Evolutionary conservation across 2,329 filamentous ascomycete genomes (phyloP).

Genomic region (Trichoderma brevicompactum): DNA sequence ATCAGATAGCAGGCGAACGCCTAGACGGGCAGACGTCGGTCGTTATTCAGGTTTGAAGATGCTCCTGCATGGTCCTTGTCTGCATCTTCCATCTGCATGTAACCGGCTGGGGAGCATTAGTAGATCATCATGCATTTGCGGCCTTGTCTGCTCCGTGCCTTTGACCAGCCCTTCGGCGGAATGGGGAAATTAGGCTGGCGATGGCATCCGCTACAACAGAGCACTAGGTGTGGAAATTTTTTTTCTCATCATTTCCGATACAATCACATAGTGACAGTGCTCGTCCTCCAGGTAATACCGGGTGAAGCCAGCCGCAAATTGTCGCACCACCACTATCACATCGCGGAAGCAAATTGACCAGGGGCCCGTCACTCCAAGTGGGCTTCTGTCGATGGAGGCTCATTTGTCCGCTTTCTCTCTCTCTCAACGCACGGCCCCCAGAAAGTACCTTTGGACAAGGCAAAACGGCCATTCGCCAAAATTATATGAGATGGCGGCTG

Average conservation of each 20-base stretch:
- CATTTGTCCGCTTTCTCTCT: conserved; percentile 13
- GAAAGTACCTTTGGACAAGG: background rate
- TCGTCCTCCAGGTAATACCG: conserved; percentile 17
- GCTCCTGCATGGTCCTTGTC: conserved; percentile 19
- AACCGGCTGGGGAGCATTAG: conserved; percentile 21
- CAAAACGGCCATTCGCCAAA: conserved; percentile 20
- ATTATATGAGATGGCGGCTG: conserved; percentile 23
- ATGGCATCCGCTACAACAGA: background rate
- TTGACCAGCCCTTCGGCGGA: conserved; percentile 17
- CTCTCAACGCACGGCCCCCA: conserved; percentile 6
- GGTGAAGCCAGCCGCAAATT: conserved; percentile 26
- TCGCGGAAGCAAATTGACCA: conserved; percentile 11
- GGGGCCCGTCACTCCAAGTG: conserved; percentile 14
- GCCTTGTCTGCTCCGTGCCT: background rate
- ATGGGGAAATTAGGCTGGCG: background rate
- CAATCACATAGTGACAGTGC: conserved; percentile 8
- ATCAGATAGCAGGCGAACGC: conserved; percentile 6
- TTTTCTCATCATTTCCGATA: conserved; percentile 15
- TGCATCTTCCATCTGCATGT: conserved; percentile 25
- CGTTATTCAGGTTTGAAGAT: conserved; percentile 7
- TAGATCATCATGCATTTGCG: conserved; percentile 12
- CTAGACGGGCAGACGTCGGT: conserved; percentile 25
- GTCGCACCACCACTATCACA: conserved; percentile 28
- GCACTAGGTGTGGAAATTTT: background rate
- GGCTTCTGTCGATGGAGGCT: conserved; percentile 15